Evolutionary conservation across 345 rosid genomes (phyloP), one percentile per base, ranked within the genome.

Genomic region (Streptanthus diversifolius): DNA sequence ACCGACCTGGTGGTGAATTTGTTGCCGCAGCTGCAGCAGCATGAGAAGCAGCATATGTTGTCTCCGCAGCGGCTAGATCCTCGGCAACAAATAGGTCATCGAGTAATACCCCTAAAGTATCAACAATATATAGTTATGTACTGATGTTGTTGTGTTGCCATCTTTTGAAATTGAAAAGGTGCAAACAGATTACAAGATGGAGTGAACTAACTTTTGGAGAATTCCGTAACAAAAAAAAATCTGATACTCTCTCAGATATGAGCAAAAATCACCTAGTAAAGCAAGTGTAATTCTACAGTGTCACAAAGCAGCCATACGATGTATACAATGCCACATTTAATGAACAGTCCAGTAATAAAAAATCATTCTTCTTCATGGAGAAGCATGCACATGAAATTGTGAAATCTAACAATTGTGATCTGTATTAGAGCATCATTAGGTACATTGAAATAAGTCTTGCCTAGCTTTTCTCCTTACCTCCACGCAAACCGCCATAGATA

Each of bases 71-170:
- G 61, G 91, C 93, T 55, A 86, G 85, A 79, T 91, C 97, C 77
- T 91, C 97, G 80, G 97, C 93, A 80, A 87, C 96, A 81, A 91
- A 91, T 59, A 91, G 81, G 80, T 89, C 97, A 87, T 89, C 97
- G 60, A 91, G 93, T 83, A 91, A 78, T 70, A 89, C 96, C 56
- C 97, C 97, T 89, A 47, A 32, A 77, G 74, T 66, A 81, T 22
- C 51, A 71, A 68, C 21, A 62, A 65, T n/a, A 5, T 59, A 75
- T 39, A 37, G 58, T 13, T 63, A 58, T 58, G 67, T 39, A 37
- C 53, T 13, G 59, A 58, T 58, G 70, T 51, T 32, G 7, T 54
- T 27, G 19, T 55, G 15, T 45, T 62, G 45, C 79, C 33, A 17
- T 76, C 39, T 48, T 43, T 35, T 19, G 30, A 53, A 41, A 41